Conservation (phyloP, 768 basidiomycete species). For the Sarcodon sp. region DNA sequence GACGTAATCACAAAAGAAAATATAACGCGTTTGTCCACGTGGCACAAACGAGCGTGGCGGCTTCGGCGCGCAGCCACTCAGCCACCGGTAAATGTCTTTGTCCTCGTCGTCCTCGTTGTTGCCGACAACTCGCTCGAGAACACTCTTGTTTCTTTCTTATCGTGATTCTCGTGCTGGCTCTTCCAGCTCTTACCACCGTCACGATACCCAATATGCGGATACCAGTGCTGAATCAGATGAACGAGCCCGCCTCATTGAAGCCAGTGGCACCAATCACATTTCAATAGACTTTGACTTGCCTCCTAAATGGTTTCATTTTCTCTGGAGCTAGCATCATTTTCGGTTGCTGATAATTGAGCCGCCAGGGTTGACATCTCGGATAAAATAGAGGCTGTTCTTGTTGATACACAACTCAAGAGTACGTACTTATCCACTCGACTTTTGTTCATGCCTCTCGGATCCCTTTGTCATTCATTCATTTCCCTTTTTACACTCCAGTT, state of each 20-base stretch:
- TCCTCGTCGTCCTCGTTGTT: constrained; percentile 19
- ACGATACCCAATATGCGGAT: constrained; percentile 26
- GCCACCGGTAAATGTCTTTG: too few relatives aligned
- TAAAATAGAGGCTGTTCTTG: constrained; percentile 73
- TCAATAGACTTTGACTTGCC: constrained; percentile 53
- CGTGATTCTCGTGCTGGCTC: constrained; percentile 60
- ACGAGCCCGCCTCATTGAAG: constrained; percentile 49
- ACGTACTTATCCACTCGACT: constrained; percentile 15
- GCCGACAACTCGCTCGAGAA: constrained; percentile 70
- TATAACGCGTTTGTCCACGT: too few relatives aligned
- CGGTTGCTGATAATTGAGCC: constrained; percentile 8
- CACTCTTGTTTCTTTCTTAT: constrained; percentile 88
- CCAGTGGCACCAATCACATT: constrained; percentile 29
- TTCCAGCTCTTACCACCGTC: constrained; percentile 22
- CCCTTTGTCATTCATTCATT: constrained; percentile 4
- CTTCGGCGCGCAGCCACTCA: too few relatives aligned
- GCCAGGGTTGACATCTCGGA: constrained; percentile 86
- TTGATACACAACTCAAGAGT: constrained; percentile 68
- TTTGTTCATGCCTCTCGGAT: not conserved
- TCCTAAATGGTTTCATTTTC: constrained; percentile 61
- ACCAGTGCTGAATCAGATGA: constrained; percentile 37
- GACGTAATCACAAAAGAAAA: too few relatives aligned
- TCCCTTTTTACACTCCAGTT: constrained; percentile 35
- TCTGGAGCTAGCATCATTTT: constrained; percentile 7
- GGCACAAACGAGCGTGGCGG: too few relatives aligned